Base-by-base conservation (phyloP, 2,329 filamentous ascomycete genomes). In the Fusarium heterosporum region DNA sequence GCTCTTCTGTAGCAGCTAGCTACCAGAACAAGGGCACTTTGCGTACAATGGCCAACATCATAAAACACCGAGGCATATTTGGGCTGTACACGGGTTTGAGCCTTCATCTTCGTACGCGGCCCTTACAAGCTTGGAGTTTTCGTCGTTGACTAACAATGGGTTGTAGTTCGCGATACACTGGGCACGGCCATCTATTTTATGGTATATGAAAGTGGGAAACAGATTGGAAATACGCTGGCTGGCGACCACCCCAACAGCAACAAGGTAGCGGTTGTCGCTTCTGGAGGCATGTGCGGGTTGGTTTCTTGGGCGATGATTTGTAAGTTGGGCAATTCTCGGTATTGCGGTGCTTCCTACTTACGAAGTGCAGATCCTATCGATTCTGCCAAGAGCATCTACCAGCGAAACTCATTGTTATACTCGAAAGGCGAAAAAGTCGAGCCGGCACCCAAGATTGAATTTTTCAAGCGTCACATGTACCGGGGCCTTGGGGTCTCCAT, bases 111-210 rank as follows among this genome's bases (percentile, higher is more conserved):
- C 79, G 92, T 94, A 82, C 80, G 90, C 79, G 16, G 43, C 16
- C 59, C 32, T n/a, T 17, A 34, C 8, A 14, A 29, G 13, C 6
- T 12, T 26, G 13, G 8, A 17, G 14, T 16, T 38, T 34, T 17
- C 36, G 13, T 43, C 28, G 29, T 8, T n/a, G 30, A 34, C 59
- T 69, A 56, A 66, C 26, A 19, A n/a, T 22, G 28, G 28, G 56
- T 13, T 30, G 36, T 36, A 92, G 91, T 94, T 72, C 87, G 93
- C 62, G 93, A 96, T 78, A 94, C 92, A 1, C 83, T 96, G 61
- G 93, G 93, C 53, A 96, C 93, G 2, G 87, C 88, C 29, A 92
- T 95, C 58, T 96, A 96, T 77, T 96, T 96, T 75, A 92, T 92
- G 80, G 94, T 93, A 29, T 96, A 96, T 76, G 93, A 96, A 78